Evolutionary conservation across 371 early-diverging fungal genomes (phyloP).

Genomic region (Thermomucor indicae-seudaticae): DNA sequence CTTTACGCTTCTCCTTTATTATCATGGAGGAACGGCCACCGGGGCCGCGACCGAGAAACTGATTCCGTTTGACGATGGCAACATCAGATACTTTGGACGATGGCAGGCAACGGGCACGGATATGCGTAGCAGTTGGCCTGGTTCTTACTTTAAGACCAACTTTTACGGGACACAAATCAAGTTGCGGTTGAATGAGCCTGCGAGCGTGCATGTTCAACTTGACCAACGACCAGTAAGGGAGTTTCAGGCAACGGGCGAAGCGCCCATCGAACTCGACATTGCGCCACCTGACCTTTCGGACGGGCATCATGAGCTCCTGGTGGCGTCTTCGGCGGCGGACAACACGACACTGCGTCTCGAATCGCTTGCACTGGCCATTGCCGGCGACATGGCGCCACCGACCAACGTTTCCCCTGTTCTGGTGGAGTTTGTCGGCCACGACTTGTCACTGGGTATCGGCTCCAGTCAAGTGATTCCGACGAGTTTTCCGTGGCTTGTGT

Average conservation of each 20-base stretch:
- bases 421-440: slow-evolving; percentile 41
- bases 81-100: slow-evolving; percentile 39
- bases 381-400: slow-evolving; percentile 11
- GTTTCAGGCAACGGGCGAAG: slow-evolving; percentile 4
- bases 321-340: slow-evolving; percentile 6
- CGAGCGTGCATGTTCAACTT: slow-evolving; percentile 20
- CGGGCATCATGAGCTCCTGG: slow-evolving; percentile 9
- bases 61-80: slow-evolving; percentile 20
- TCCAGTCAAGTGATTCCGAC: slow-evolving; percentile 23
- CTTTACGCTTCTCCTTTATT: background rate
- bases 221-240: slow-evolving; percentile 14
- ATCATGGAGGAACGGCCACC: background rate
- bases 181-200: slow-evolving; percentile 19
- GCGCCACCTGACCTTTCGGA: slow-evolving; percentile 9
- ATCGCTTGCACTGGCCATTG: slow-evolving; percentile 14
- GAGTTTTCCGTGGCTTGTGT: slow-evolving; percentile 36
- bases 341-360: slow-evolving; percentile 14
- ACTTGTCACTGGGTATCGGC: slow-evolving; percentile 23
- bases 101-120: slow-evolving; percentile 24
- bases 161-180: slow-evolving; percentile 12
- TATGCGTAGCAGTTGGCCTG: slow-evolving; percentile 40
- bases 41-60: slow-evolving; percentile 1
- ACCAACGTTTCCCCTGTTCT: slow-evolving; percentile 5
- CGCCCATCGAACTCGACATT: slow-evolving; percentile 6
- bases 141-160: slow-evolving; percentile 34